phyloP scores from a whole-genome alignment of 768 basidiomycete genomes.

The Exsudoporus frostii region DNA sequence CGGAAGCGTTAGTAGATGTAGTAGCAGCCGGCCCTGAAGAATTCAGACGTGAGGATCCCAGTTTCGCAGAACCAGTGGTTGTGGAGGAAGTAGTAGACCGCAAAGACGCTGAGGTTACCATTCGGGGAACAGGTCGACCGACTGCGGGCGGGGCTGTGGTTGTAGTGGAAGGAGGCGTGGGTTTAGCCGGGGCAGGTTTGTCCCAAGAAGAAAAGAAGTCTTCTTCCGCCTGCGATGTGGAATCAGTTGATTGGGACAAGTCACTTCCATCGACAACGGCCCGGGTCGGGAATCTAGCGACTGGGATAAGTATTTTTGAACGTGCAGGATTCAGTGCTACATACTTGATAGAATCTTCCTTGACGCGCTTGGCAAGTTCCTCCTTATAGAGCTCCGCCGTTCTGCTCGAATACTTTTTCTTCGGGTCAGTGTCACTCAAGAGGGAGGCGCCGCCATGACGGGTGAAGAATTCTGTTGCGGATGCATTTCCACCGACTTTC shows the following conservation, averaged over 20 bases:
- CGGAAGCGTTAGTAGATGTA: slow-evolving; percentile 29
- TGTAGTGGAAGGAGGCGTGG: slow-evolving; percentile 49
- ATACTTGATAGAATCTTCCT: slow-evolving; percentile 70
- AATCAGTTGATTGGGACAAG: slow-evolving; percentile 36
- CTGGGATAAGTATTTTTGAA: not conserved
- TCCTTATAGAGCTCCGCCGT: slow-evolving; percentile 90
- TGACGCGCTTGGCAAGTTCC: slow-evolving; percentile 76
- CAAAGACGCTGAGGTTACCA: slow-evolving; percentile 61
- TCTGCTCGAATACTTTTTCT: slow-evolving; percentile 86
- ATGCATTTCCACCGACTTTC: slow-evolving; percentile 93
- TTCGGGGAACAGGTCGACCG: slow-evolving; percentile 57
- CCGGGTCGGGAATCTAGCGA: slow-evolving; percentile 65
- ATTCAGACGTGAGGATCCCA: slow-evolving; percentile 41
- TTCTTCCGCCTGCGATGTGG: slow-evolving; percentile 58
- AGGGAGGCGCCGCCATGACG: slow-evolving; percentile 78
- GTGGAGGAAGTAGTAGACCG: slow-evolving; percentile 42
- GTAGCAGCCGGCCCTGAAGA: slow-evolving; percentile 37
- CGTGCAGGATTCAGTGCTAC: slow-evolving; percentile 19
- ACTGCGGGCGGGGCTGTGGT: slow-evolving; percentile 54
- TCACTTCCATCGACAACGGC: slow-evolving; percentile 84
- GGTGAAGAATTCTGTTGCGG: slow-evolving; percentile 84
- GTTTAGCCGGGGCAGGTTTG: slow-evolving; percentile 63
- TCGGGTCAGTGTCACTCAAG: slow-evolving; percentile 69
- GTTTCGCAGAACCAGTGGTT: slow-evolving; percentile 32
- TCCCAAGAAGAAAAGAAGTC: slow-evolving; percentile 99